Conservation (phyloP, 2,329 filamentous ascomycete species). For the Fusarium equiseti region DNA sequence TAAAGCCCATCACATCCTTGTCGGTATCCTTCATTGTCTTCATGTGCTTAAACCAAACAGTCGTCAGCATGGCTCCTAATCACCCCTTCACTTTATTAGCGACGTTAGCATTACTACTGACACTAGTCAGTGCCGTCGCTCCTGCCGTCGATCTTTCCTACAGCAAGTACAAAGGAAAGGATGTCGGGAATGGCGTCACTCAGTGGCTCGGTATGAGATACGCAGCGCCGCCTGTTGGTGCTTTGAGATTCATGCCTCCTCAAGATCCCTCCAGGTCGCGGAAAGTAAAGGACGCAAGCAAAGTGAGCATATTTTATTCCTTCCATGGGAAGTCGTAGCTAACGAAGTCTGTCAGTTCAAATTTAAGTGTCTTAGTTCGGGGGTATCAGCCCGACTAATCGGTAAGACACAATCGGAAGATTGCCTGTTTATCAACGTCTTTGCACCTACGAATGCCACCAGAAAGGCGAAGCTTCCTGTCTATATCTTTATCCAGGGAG, state of each 20-base stretch:
- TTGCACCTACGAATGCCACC: constrained; percentile 67
- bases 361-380: constrained; percentile 49
- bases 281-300: constrained; percentile 64
- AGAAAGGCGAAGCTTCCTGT: constrained; percentile 69
- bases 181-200: constrained; percentile 67
- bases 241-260: constrained; percentile 76
- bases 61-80: neutral
- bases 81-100: neutral
- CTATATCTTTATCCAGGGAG: constrained; percentile 69
- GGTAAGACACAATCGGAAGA: constrained; percentile 65
- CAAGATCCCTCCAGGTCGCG: constrained; percentile 67
- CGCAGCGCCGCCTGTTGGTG: constrained; percentile 75
- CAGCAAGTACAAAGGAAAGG: constrained; percentile 71
- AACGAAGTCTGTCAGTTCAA: constrained; percentile 36
- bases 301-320: constrained; percentile 53
- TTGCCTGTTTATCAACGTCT: constrained; percentile 76
- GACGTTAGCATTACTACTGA: constrained; percentile 12
- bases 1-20: neutral
- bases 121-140: constrained; percentile 22
- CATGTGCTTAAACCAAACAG: neutral
- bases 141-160: constrained; percentile 72
- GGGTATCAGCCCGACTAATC: constrained; percentile 15
- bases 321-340: neutral
- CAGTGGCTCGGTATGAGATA: constrained; percentile 82
- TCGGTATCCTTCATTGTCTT: neutral